phyloP scores from a whole-genome alignment of 169 alveolate species.

The Cystoisospora suis region DNA sequence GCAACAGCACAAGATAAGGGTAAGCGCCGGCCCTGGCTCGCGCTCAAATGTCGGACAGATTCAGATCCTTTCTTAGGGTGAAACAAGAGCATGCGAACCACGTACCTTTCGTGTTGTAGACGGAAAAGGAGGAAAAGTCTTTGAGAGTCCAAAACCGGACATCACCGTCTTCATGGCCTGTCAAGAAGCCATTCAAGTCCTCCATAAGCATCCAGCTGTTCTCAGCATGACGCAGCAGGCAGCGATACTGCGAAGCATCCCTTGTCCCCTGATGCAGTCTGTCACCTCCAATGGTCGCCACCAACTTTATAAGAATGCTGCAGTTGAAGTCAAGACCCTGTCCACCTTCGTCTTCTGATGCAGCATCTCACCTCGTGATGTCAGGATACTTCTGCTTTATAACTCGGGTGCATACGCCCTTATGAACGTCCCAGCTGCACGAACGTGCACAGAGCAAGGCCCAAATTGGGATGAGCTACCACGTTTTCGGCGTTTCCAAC shows the following conservation, averaged over 20 bases:
- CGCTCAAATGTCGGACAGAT: too few relatives aligned
- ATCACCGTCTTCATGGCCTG: conserved; percentile 40
- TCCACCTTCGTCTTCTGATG: too few relatives aligned
- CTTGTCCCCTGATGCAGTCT: too few relatives aligned
- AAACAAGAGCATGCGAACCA: neutral
- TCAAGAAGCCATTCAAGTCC: neutral
- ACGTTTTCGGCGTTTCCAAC: neutral
- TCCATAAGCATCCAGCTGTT: conserved; percentile 31
- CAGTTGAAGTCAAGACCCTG: too few relatives aligned
- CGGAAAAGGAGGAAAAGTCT: conserved; percentile 12
- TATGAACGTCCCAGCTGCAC: conserved; percentile 10
- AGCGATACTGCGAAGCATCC: too few relatives aligned
- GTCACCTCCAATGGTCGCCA: too few relatives aligned
- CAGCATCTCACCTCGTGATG: conserved; percentile 10
- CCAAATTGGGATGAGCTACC: neutral
- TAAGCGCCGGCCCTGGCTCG: too few relatives aligned
- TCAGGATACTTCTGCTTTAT: conserved; percentile 13
- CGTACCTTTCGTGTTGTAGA: neutral
- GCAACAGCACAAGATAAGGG: too few relatives aligned
- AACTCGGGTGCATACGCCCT: neutral
- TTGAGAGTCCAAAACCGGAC: conserved; percentile 5
- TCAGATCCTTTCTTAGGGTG: too few relatives aligned
- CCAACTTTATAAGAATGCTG: too few relatives aligned
- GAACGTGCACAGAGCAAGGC: neutral
- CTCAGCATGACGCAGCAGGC: too few relatives aligned